A percentile compares a stretch with the other conserved stretches of the same genome.
phyloP scores from a whole-genome alignment of 23 red algal species.

The Gracilaria gracilis region DNA sequence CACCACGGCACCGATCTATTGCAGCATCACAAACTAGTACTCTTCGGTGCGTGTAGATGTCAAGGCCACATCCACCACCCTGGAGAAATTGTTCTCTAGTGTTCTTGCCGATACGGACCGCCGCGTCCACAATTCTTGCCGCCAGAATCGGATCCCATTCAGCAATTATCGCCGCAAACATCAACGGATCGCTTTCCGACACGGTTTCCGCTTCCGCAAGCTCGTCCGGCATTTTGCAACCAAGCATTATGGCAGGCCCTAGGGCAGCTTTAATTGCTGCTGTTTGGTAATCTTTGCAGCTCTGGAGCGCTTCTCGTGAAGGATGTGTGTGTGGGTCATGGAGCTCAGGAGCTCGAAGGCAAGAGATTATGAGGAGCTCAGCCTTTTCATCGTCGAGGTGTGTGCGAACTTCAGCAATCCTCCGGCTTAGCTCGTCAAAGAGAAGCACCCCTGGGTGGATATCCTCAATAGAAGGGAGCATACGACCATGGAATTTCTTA shows the following conservation, averaged over 20 bases:
- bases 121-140: constrained; percentile 57
- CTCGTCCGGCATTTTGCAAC: neutral
- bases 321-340: constrained; percentile 17
- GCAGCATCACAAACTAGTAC: constrained; percentile 65
- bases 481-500: constrained; percentile 30
- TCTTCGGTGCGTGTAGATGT: constrained; percentile 58
- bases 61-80: constrained; percentile 41
- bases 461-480: constrained; percentile 62
- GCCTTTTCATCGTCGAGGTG: constrained; percentile 30
- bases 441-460: constrained; percentile 59
- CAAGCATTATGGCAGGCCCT: constrained; percentile 40
- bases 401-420: constrained; percentile 41
- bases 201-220: constrained; percentile 11
- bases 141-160: constrained; percentile 67
- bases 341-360: constrained; percentile 37
- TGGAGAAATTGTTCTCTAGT: constrained; percentile 38
- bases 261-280: constrained; percentile 61
- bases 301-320: constrained; percentile 11
- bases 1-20: constrained; percentile 32
- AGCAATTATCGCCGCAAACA: constrained; percentile 58
- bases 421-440: constrained; percentile 53
- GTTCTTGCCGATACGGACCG: constrained; percentile 50
- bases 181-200: constrained; percentile 50
- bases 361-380: constrained; percentile 35
- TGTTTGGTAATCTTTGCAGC: constrained; percentile 43